A percentile compares a stretch with the other conserved stretches of the same genome.
These are phyloP conservation scores for Crithidia sp. DNA, from an alignment of 208 protist species.

Conservation along the genomic window DNA sequence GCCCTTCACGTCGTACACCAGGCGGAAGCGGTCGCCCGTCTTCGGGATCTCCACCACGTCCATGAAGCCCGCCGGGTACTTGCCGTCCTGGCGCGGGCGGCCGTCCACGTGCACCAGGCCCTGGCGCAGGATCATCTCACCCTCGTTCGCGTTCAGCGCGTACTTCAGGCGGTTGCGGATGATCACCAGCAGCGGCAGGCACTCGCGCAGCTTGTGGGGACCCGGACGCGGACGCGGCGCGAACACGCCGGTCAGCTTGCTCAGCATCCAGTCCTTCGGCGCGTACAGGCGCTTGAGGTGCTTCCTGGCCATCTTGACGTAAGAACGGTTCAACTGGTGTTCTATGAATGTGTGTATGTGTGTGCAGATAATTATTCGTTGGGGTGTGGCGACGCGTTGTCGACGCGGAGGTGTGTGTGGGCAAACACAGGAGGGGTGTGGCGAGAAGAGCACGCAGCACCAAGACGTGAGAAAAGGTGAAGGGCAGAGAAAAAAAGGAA, in stretches of 20 bases:
- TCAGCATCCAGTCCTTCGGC: slow-evolving; percentile 99
- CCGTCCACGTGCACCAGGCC: slow-evolving; percentile 97
- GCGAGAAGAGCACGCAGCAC: too few species aligned
- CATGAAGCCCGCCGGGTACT: slow-evolving; percentile 99
- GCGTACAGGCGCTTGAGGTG: slow-evolving; percentile 99
- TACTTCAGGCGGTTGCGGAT: slow-evolving; percentile 97
- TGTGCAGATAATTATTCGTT: too few species aligned
- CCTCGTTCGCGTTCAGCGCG: slow-evolving; percentile 97
- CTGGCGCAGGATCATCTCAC: slow-evolving; percentile 97
- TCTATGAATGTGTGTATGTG: too few species aligned
- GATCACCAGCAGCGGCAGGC: slow-evolving; percentile 85
- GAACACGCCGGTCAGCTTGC: slow-evolving; percentile 98
- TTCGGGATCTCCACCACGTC: slow-evolving; percentile 98
- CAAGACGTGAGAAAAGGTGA: background rate
- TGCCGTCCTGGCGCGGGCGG: slow-evolving; percentile 96
- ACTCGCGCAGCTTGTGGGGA: slow-evolving; percentile 97
- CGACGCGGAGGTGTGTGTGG: too few species aligned
- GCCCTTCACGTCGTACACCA: slow-evolving; percentile 99
- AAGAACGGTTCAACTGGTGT: background rate
- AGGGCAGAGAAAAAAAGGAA: background rate
- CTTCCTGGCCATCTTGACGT: slow-evolving; percentile 95
- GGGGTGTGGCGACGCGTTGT: too few species aligned
- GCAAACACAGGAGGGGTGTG: too few species aligned
- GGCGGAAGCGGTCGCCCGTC: slow-evolving; percentile 98
- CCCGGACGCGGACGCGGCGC: slow-evolving; percentile 97